Conservation (phyloP, 163 green algal species). For the Chloromonas sp. region DNA sequence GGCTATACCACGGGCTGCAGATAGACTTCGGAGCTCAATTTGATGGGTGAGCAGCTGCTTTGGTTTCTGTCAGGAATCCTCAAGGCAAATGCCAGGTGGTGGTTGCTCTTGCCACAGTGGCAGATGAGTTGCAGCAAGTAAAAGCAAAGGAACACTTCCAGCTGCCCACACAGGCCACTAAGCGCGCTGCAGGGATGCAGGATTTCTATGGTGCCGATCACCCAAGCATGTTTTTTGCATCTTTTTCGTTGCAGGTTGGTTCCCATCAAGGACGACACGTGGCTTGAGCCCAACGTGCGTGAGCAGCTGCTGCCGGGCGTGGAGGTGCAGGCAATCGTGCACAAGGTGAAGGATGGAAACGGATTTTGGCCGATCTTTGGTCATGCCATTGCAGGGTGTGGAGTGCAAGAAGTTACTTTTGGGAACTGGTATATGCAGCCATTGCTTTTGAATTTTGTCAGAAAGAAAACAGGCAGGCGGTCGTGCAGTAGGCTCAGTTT, state of each 20-base stretch:
- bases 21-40: slow-evolving; percentile 35
- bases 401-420: neutral
- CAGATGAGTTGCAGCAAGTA: neutral
- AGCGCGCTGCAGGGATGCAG: neutral
- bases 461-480: neutral
- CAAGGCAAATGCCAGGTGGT: neutral
- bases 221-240: neutral
- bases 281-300: slow-evolving; percentile 8
- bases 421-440: neutral
- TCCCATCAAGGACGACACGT: slow-evolving; percentile 19
- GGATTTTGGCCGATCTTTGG: neutral
- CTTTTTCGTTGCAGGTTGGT: slow-evolving; percentile 10
- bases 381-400: neutral
- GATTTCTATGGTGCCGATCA: neutral
- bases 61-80: neutral
- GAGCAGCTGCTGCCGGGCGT: slow-evolving; percentile 14
- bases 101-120: neutral
- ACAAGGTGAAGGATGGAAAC: slow-evolving; percentile 12
- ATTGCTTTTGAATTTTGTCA: neutral
- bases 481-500: neutral
- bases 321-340: slow-evolving; percentile 1
- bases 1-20: slow-evolving; percentile 45
- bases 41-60: slow-evolving; percentile 24
- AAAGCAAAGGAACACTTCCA: neutral
- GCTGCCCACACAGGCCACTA: neutral